Base-by-base conservation (phyloP, 169 alveolate species). In the Eimeria acervulina region DNA sequence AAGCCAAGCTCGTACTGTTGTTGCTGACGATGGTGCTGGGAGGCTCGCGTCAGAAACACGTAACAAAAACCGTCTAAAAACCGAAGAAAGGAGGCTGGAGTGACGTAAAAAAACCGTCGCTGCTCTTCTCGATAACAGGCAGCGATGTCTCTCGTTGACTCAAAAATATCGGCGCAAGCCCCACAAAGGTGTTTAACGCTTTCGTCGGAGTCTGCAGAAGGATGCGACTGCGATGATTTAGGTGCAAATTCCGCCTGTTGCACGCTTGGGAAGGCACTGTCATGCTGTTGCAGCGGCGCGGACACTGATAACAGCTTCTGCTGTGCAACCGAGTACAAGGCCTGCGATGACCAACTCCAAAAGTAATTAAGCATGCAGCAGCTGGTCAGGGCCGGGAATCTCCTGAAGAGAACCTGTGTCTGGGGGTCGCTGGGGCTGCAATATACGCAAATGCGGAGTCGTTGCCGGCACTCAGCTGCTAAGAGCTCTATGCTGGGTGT, bases 331-430 rank as follows among this genome's bases (percentile, higher is more conserved):
- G 96, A 93, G 81, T 95, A 88, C 28, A 98, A 96, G 0, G 99
- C 99, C 51, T 97, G 99, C 66, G 96, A 96, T 0, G 99, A 98
- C 99, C 99, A 98, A 59, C 96, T 88, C 38, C 98, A 97, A 97
- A 98, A 98, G 99, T 99, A 99, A 94, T 99, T 99, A 95, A 99
- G 98, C 52, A 99, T 99, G 96, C 99, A 99, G 95, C 99, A 98
- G 87, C 98, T 98, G 97, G 99, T 98, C 66, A 99, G 97, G 51
- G 99, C 99, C 26, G 99, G 99, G 99, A 99, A 99, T 97, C 98
- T 99, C 70, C 99, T 85, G 55, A 85, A 55, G 59, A 85, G 93
- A 61, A 85, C 80, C 44, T 55, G 93, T 2, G 93, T 85, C 61
- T 85, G 76, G 61, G 93, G 80, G 38, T 85, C 55, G 40, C 93